Conservation (phyloP, 1,284 basidiomycete species). For the Heterobasidion annosum region DNA sequence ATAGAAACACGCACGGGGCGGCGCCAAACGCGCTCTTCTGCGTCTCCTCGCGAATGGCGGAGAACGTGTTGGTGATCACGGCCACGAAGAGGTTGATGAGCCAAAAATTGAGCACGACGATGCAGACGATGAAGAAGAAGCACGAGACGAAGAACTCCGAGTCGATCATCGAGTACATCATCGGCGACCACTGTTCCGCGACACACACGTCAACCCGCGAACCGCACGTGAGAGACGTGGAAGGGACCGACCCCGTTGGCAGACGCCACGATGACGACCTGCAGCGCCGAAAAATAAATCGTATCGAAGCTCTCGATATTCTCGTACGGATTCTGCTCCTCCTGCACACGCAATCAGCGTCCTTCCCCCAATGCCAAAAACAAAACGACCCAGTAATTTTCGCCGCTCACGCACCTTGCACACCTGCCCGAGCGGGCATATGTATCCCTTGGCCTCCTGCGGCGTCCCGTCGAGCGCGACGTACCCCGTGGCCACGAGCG, state of each 20-base stretch:
- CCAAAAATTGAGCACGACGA: constrained; percentile 89
- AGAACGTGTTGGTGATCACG: constrained; percentile 94
- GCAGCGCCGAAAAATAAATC: constrained; percentile 74
- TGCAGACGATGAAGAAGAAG: constrained; percentile 82
- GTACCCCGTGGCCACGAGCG: constrained; percentile 39
- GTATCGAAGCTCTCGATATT: constrained; percentile 86
- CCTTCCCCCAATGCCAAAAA: background rate
- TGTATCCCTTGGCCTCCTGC: constrained; percentile 54
- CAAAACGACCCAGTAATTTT: background rate
- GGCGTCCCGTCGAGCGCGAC: constrained; percentile 28
- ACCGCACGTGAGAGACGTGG: background rate
- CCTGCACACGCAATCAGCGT: constrained; percentile 35
- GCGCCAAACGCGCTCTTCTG: constrained; percentile 92
- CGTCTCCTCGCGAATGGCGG: constrained; percentile 82
- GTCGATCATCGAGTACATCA: constrained; percentile 92
- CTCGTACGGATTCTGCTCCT: constrained; percentile 54
- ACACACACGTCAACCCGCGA: background rate
- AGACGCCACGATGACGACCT: constrained; percentile 82
- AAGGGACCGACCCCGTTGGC: constrained; percentile 54
- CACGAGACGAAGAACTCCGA: constrained; percentile 86
- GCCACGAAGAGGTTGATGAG: constrained; percentile 93
- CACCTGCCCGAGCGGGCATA: constrained; percentile 76
- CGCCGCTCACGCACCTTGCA: constrained; percentile 60
- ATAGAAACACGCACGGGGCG: constrained; percentile 37
- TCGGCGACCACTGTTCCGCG: constrained; percentile 49